A percentile compares a stretch with the other conserved stretches of the same genome.
Conservation (phyloP, 257 asterid genomes). For the Cordia subcordata region DNA sequence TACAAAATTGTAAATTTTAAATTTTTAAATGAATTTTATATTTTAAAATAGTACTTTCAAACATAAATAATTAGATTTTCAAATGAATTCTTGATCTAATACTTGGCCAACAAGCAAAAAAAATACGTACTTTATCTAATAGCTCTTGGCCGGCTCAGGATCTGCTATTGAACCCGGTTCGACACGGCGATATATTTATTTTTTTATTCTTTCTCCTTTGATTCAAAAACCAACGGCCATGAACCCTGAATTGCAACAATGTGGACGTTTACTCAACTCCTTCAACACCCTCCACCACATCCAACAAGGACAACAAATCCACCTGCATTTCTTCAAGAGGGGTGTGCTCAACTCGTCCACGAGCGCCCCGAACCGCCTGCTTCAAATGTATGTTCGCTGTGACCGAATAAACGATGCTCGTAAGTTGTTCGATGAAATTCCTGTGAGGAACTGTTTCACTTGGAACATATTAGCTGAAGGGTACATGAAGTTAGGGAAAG, state of each 20-base stretch:
- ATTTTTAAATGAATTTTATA: too few species aligned
- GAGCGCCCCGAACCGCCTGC: conserved; percentile 65
- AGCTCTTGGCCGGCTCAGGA: too few species aligned
- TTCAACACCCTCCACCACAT: conserved; percentile 34
- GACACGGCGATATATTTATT: too few species aligned
- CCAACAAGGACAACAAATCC: conserved; percentile 60
- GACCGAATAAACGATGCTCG: conserved; percentile 46
- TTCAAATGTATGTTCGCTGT: conserved; percentile 69
- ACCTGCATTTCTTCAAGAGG: conserved; percentile 64
- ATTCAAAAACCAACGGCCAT: conserved; percentile 13
- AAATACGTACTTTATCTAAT: too few species aligned
- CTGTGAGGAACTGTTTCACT: conserved; percentile 55
- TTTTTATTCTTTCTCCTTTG: too few species aligned
- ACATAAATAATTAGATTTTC: too few species aligned
- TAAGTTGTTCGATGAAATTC: conserved; percentile 68
- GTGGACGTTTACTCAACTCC: conserved; percentile 54
- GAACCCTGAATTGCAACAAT: conserved; percentile 47
- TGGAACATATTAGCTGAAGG: conserved; percentile 84
- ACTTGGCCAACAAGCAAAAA: too few species aligned
- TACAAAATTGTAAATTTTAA: too few species aligned
- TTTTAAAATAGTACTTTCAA: too few species aligned
- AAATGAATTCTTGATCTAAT: too few species aligned
- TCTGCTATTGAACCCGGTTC: too few species aligned
- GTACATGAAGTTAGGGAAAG: conserved; percentile 39
- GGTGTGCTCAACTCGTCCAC: conserved; percentile 56